Evolutionary conservation across 176 grass and related monocot genomes (phyloP).

Genomic region (Aegilops tauschii): DNA sequence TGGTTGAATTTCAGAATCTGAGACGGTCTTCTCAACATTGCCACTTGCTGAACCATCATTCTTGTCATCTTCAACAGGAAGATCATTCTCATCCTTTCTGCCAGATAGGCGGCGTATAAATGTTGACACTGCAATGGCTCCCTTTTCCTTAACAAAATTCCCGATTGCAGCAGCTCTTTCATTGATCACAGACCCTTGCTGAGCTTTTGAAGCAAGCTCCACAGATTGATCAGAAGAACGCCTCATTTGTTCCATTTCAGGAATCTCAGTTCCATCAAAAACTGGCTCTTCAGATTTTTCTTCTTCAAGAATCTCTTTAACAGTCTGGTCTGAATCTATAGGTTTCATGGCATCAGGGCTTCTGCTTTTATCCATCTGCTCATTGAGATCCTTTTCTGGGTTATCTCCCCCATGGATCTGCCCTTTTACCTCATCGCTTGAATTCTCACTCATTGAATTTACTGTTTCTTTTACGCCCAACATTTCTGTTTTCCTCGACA

Average conservation of each 20-base stretch:
- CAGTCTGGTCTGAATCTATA: slow-evolving; percentile 33
- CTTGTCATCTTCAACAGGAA: slow-evolving; percentile 46
- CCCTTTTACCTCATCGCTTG: slow-evolving; percentile 27
- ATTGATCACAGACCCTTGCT: slow-evolving; percentile 52
- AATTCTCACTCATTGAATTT: slow-evolving; percentile 22
- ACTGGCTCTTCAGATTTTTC: slow-evolving; percentile 71
- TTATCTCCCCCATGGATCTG: slow-evolving; percentile 15
- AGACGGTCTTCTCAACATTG: slow-evolving; percentile 20
- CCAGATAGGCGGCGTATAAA: slow-evolving; percentile 85
- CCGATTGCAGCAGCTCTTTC: slow-evolving; percentile 81
- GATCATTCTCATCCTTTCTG: slow-evolving; percentile 67
- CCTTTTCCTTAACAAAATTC: slow-evolving; percentile 92
- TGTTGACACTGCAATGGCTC: slow-evolving; percentile 71
- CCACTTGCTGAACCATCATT: slow-evolving; percentile 42
- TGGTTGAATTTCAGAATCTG: slow-evolving; percentile 43
- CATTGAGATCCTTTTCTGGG: slow-evolving; percentile 31
- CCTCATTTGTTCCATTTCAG: slow-evolving; percentile 62
- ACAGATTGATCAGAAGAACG: slow-evolving; percentile 45
- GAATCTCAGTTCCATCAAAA: slow-evolving; percentile 88
- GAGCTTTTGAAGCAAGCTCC: slow-evolving; percentile 42
- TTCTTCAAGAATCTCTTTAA: slow-evolving; percentile 60
- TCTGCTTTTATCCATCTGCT: slow-evolving; percentile 27
- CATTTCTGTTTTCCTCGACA: slow-evolving; percentile 43
- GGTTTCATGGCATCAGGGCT: slow-evolving; percentile 27
- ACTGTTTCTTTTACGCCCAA: slow-evolving; percentile 34